These are phyloP conservation scores for Colletotrichum sp. DNA, from an alignment of 2,329 filamentous ascomycete genomes.

Conservation along the genomic window DNA sequence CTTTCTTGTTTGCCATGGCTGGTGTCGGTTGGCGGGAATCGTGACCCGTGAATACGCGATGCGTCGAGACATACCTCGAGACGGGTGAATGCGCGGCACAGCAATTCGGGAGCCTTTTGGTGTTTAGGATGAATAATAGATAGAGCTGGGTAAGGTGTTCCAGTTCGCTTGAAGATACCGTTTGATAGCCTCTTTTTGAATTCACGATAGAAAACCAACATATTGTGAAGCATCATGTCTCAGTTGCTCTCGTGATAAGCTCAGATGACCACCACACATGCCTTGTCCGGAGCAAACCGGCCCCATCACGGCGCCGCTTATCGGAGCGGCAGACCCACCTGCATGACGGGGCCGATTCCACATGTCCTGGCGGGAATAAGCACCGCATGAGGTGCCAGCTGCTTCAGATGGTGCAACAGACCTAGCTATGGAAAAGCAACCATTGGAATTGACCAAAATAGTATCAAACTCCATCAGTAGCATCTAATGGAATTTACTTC, in stretches of 20 bases:
- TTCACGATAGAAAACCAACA: neutral
- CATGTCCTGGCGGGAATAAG: neutral
- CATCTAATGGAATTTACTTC: neutral
- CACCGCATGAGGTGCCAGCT: neutral
- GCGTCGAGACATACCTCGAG: neutral
- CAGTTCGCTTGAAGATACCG: neutral
- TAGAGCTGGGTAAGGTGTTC: neutral
- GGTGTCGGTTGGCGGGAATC: neutral
- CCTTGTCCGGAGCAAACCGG: neutral
- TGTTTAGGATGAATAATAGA: neutral
- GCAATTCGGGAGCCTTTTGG: neutral
- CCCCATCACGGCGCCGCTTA: neutral
- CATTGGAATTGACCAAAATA: too few species aligned
- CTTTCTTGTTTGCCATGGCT: neutral
- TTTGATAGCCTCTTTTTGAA: neutral
- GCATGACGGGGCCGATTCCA: neutral
- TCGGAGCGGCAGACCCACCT: neutral
- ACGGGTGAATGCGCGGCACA: neutral
- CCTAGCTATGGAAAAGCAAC: neutral
- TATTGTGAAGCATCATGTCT: neutral
- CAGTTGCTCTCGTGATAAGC: neutral
- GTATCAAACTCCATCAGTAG: neutral
- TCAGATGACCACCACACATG: neutral
- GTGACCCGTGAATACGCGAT: neutral
- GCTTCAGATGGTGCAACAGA: neutral